Evolutionary conservation across 2,329 filamentous ascomycete species (phyloP).

Genomic region (Fusarium proliferatum): DNA sequence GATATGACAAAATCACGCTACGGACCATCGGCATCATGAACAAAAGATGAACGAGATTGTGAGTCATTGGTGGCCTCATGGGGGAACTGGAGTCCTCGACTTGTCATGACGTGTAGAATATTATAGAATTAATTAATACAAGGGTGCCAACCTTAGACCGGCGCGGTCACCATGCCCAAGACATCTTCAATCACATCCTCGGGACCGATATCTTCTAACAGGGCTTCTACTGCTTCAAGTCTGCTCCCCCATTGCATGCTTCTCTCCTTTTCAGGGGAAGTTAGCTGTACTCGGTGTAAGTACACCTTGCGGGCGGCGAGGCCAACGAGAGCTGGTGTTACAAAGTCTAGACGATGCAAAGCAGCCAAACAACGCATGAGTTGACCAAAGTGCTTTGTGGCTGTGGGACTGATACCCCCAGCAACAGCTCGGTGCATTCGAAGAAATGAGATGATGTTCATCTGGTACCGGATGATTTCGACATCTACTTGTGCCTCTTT

Average conservation of each 20-base stretch:
- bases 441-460: conserved; percentile 88
- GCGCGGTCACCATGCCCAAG: conserved; percentile 66
- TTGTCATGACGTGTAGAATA: conserved; percentile 41
- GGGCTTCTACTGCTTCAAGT: conserved; percentile 71
- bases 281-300: conserved; percentile 81
- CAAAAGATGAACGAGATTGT: conserved; percentile 29
- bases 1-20: conserved; percentile 35
- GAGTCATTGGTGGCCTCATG: conserved; percentile 28
- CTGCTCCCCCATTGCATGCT: conserved; percentile 96
- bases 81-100: conserved; percentile 34
- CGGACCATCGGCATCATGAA: conserved; percentile 33
- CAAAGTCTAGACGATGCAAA: conserved; percentile 82
- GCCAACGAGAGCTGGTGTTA: conserved; percentile 84
- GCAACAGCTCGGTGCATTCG: conserved; percentile 87
- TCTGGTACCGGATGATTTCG: conserved; percentile 84
- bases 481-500: conserved; percentile 73
- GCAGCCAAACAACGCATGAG: conserved; percentile 80
- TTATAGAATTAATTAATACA: conserved; percentile 47
- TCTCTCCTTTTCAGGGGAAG: conserved; percentile 76
- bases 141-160: conserved; percentile 48
- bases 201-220: conserved; percentile 71
- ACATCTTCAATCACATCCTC: conserved; percentile 75
- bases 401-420: conserved; percentile 79
- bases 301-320: conserved; percentile 90
- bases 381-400: conserved; percentile 80